Evolutionary conservation across 176 grass and related monocot genomes (phyloP).

Genomic region (Secale cereale): DNA sequence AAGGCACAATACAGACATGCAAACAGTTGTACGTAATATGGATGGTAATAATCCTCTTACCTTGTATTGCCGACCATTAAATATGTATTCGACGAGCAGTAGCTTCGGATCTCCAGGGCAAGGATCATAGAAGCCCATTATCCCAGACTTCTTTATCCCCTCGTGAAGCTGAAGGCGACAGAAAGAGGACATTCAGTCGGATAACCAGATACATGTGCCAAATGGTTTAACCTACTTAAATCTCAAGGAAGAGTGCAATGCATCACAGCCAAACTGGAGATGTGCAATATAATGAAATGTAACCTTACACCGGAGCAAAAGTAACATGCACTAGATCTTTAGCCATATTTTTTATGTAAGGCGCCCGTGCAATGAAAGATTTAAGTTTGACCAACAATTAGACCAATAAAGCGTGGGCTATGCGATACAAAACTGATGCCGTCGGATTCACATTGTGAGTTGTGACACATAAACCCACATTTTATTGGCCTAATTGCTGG

Average conservation of each 20-base stretch:
- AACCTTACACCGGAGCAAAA: background rate
- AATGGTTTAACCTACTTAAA: slow-evolving; percentile 14
- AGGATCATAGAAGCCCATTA: slow-evolving; percentile 99
- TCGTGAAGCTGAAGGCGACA: slow-evolving; percentile 70
- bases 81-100: slow-evolving; percentile 77
- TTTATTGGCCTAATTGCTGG: background rate
- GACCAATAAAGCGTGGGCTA: background rate
- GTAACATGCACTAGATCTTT: background rate
- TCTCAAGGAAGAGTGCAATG: background rate
- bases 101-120: slow-evolving; percentile 79
- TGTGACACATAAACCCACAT: background rate
- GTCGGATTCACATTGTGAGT: no score
- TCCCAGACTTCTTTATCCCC: slow-evolving; percentile 96
- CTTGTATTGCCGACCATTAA: slow-evolving; percentile 66
- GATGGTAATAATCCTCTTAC: slow-evolving; percentile 32
- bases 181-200: slow-evolving; percentile 6
- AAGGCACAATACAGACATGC: background rate
- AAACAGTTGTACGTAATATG: background rate
- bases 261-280: background rate
- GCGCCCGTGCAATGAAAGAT: background rate
- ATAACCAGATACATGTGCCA: background rate
- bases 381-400: slow-evolving; percentile 15
- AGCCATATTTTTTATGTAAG: background rate
- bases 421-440: no score
- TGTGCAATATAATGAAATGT: background rate